Conservation (phyloP, 345 rosid species). For the Hibiscus mutabilis region DNA sequence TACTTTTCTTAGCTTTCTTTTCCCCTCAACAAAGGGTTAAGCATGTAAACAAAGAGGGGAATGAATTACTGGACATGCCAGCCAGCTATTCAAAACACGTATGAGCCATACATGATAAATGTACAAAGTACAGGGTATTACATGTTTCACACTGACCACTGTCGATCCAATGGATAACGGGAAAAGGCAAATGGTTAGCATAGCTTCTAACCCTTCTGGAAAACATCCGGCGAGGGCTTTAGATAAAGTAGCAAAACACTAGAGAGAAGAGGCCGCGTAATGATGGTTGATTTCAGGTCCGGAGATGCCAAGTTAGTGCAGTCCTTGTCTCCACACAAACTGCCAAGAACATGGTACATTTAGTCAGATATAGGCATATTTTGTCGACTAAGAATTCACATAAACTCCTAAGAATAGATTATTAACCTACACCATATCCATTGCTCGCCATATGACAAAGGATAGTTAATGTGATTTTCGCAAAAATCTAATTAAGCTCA, state of each 20-base stretch:
- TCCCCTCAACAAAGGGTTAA: too few species aligned
- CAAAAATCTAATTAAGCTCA: not conserved
- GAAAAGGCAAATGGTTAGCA: not conserved
- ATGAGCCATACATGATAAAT: conserved; percentile 2
- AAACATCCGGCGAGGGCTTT: conserved; percentile 1
- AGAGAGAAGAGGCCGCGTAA: not conserved
- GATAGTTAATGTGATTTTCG: not conserved
- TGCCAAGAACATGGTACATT: not conserved
- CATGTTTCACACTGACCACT: not conserved
- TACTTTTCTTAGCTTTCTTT: too few species aligned
- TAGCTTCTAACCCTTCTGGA: conserved; percentile 16
- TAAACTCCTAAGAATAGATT: not conserved
- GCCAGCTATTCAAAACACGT: not conserved
- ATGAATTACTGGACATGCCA: not conserved
- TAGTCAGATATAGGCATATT: not conserved
- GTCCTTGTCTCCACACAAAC: conserved; percentile 5
- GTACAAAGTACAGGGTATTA: not conserved
- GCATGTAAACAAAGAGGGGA: not conserved
- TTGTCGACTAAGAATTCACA: not conserved
- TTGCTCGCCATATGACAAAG: not conserved
- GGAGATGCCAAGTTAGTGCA: conserved; percentile 1
- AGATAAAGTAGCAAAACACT: conserved; percentile 2
- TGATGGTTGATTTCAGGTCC: not conserved
- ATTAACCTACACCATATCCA: not conserved
- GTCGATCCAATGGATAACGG: not conserved